Base-by-base conservation (phyloP, 176 grass and related monocot genomes). In the Aegilops speltoides region DNA sequence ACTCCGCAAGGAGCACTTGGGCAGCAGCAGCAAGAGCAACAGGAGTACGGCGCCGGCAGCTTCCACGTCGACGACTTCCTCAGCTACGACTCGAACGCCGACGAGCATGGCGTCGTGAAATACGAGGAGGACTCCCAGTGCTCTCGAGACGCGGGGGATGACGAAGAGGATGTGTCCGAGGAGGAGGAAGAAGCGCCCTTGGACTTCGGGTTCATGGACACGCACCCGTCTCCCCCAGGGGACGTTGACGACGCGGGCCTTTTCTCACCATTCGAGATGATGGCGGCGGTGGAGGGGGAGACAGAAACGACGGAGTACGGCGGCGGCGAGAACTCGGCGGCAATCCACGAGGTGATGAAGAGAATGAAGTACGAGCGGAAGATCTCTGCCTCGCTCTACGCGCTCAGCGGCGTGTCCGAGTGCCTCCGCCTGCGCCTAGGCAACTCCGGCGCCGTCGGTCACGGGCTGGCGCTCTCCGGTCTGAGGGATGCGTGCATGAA, bases 361-460 rank as follows among this genome's bases (percentile, higher is more conserved):
- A 94, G 90, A 82, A 92, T 94, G 90, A 92, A 87, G 86, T 87
- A 90, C 86, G 88, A 93, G 83, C 66, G 88, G 73, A 77, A 93
- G 74, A 57, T 88, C 29, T 93, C 91, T 28, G 91, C 88, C 66
- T 93, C 86, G 19, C 86, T 93, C 62, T 91, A 91, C 76, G 83
- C 86, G n/a, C 81, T 91, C 48, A 91, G 71, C 36, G 89, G 89
- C 70, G 83, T 97, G 50, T 87, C 89, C 14, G 86, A 94, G 86
- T 97, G 89, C 87, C 91, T 92, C 24, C 86, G 84, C 34, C 83
- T 90, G 75, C 50, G 87, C 79, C 62, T 68, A 79, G 82, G 46
- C 83, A 28, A 6, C 60, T 64, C 1, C 37, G 54, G 23, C 48
- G 48, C 64, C 36, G 32, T 7, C 6, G 20, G 26, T 1, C 81